Conservation (phyloP, 495 filamentous ascomycete species). For the Filosporella fistucella region DNA sequence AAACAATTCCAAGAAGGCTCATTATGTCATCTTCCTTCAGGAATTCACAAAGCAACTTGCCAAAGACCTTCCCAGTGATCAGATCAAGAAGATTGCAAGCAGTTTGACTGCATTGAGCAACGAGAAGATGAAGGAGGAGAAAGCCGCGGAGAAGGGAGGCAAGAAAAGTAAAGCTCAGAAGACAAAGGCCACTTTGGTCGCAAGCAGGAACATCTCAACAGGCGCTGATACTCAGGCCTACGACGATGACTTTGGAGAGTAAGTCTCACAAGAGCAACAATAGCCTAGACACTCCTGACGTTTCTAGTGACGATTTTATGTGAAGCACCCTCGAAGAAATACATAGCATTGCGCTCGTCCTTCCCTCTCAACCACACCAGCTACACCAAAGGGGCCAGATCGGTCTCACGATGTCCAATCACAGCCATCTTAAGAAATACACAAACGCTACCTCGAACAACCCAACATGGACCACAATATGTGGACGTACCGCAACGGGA, state of each 20-base stretch:
- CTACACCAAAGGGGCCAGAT: constrained; percentile 7
- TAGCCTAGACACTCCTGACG: no score
- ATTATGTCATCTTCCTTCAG: constrained; percentile 83
- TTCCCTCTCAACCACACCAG: constrained; percentile 2
- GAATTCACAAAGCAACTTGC: constrained; percentile 84
- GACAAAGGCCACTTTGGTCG: constrained; percentile 80
- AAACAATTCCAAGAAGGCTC: constrained; percentile 76
- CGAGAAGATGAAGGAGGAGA: constrained; percentile 99
- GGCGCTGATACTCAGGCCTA: constrained; percentile 69
- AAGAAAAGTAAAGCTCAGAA: constrained; percentile 97
- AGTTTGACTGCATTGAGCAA: constrained; percentile 81
- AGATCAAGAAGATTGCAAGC: constrained; percentile 93
- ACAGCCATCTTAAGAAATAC: constrained; percentile 1
- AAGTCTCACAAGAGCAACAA: constrained; percentile 29
- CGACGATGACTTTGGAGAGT: constrained; percentile 75
- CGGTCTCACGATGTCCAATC: constrained; percentile 1
- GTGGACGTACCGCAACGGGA: background rate
- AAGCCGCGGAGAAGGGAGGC: constrained; percentile 84
- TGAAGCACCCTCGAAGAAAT: constrained; percentile 33
- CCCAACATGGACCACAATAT: background rate
- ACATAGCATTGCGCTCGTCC: constrained; percentile 11
- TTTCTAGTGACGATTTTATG: constrained; percentile 59
- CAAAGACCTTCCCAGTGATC: constrained; percentile 82
- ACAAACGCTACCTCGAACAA: background rate
- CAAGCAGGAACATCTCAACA: constrained; percentile 56